These are phyloP conservation scores for Lupinus albus DNA, from an alignment of 306 rosid species.

Conservation along the genomic window DNA sequence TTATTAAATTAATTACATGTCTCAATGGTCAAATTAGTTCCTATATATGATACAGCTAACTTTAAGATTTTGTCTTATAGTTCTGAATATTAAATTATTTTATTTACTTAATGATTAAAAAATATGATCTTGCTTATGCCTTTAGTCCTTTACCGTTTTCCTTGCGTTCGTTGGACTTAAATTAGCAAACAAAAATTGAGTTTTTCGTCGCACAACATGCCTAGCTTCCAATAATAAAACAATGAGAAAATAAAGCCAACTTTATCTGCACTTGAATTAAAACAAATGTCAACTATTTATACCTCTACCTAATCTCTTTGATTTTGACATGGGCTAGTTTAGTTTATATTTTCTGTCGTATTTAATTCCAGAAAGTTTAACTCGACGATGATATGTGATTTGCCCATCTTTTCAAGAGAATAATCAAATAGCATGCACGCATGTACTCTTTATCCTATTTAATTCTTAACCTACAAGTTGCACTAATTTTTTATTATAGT, in stretches of 20 bases:
- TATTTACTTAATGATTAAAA: slow-evolving; percentile 1
- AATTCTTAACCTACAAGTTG: slow-evolving; percentile 19
- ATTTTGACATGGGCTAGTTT: slow-evolving; percentile 39
- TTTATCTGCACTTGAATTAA: slow-evolving; percentile 11
- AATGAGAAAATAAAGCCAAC: slow-evolving; percentile 14
- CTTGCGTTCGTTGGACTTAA: slow-evolving; percentile 26
- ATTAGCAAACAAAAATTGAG: slow-evolving; percentile 31
- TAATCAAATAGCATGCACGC: slow-evolving; percentile 28
- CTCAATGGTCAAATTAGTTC: slow-evolving; percentile 13
- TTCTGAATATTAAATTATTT: neutral
- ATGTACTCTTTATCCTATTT: slow-evolving; percentile 30
- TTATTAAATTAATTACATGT: neutral
- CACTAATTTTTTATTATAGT: neutral
- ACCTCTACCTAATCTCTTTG: slow-evolving; percentile 48
- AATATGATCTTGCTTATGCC: slow-evolving; percentile 6
- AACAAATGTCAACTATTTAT: slow-evolving; percentile 21
- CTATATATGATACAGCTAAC: neutral
- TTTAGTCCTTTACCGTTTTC: slow-evolving; percentile 9
- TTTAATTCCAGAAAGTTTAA: slow-evolving; percentile 26
- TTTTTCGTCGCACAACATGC: slow-evolving; percentile 15
- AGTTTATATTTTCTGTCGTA: slow-evolving; percentile 22
- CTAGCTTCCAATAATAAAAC: slow-evolving; percentile 3
- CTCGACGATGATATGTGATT: slow-evolving; percentile 49
- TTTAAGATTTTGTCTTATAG: neutral
- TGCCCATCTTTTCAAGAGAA: slow-evolving; percentile 41